A percentile compares a stretch with the other conserved stretches of the same genome.
Evolutionary conservation across 2,329 filamentous ascomycete genomes (phyloP).

Genomic region (Fonsecaea pedrosoi): DNA sequence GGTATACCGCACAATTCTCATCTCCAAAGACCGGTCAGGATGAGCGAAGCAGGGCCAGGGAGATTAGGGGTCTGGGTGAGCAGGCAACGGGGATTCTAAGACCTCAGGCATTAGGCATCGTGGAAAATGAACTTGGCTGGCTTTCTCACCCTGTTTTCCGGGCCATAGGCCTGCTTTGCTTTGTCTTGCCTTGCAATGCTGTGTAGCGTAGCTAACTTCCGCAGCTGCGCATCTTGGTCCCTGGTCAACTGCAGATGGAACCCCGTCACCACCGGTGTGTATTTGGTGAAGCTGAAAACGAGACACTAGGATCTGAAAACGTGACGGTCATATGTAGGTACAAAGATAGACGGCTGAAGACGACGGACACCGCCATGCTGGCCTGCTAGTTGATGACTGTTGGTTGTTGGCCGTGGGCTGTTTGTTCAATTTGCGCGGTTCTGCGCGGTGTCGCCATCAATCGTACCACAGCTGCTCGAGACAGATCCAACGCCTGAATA

Average conservation of each 20-base stretch:
- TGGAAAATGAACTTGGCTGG: slow-evolving; percentile 5
- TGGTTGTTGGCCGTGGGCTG: neutral
- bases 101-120: neutral
- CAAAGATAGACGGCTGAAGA: neutral
- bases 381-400: too few species aligned
- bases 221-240: neutral
- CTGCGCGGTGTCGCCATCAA: neutral
- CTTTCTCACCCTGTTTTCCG: neutral
- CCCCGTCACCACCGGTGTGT: neutral
- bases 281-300: slow-evolving; percentile 8
- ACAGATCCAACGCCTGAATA: neutral
- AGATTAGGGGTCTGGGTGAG: neutral
- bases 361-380: too few species aligned
- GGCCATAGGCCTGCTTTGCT: neutral
- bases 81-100: neutral
- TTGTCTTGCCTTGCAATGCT: slow-evolving; percentile 2
- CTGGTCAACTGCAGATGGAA: neutral
- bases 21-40: slow-evolving; percentile 6
- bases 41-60: neutral
- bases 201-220: slow-evolving; percentile 13
- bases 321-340: neutral
- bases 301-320: neutral
- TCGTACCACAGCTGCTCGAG: neutral
- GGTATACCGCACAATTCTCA: neutral
- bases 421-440: neutral